These are phyloP conservation scores for Ophiocordyceps sinensis DNA, from an alignment of 2,329 filamentous ascomycete genomes.

Conservation along the genomic window DNA sequence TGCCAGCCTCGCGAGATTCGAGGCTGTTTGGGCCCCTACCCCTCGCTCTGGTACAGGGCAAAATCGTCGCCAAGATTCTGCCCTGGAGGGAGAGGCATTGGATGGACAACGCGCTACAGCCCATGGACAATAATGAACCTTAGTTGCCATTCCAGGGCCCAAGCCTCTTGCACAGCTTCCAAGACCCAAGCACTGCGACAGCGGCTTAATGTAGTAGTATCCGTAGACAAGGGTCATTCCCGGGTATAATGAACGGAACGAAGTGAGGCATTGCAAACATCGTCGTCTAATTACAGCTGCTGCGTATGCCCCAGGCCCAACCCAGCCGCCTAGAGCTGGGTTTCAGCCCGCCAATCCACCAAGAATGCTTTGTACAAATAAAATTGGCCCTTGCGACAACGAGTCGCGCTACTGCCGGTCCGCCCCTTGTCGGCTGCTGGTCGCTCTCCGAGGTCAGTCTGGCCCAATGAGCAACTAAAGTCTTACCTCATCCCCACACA, in stretches of 20 bases:
- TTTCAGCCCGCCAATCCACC: slow-evolving; percentile 10
- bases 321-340: slow-evolving; percentile 10
- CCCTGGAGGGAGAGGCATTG: slow-evolving; percentile 36
- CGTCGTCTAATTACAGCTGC: slow-evolving; percentile 20
- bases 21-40: slow-evolving; percentile 77
- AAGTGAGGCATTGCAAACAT: slow-evolving; percentile 7
- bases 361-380: slow-evolving; percentile 21
- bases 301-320: slow-evolving; percentile 6
- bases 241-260: slow-evolving; percentile 5
- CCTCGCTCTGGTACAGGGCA: slow-evolving; percentile 69
- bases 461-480: neutral
- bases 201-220: neutral
- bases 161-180: neutral
- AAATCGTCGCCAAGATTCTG: slow-evolving; percentile 53
- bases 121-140: slow-evolving; percentile 7
- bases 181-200: neutral
- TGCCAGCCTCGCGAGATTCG: slow-evolving; percentile 73
- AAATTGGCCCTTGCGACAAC: neutral
- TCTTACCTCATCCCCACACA: slow-evolving; percentile 1
- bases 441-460: neutral
- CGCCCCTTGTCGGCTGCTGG: neutral
- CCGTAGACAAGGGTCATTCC: slow-evolving; percentile 3
- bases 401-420: neutral
- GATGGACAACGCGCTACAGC: slow-evolving; percentile 30
- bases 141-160: neutral